phyloP scores from a whole-genome alignment of 805 yeast genomes.

The Kazachstania bromeliacearum region DNA sequence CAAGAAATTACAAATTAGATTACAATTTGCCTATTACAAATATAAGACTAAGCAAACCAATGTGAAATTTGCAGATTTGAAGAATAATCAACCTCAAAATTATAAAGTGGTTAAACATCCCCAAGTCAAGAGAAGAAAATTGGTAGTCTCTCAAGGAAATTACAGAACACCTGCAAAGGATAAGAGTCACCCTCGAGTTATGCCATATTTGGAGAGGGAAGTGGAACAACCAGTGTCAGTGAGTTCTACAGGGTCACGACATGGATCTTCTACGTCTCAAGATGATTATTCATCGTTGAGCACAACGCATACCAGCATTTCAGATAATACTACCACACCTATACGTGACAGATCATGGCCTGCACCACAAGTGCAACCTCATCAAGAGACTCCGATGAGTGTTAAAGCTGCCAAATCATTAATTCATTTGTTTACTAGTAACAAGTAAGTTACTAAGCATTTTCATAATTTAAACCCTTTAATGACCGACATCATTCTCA shows the following conservation, averaged over 20 bases:
- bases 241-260: background rate
- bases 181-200: background rate
- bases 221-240: background rate
- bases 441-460: too few relatives aligned
- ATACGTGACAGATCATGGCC: constrained; percentile 5
- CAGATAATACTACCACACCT: constrained; percentile 6
- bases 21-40: constrained; percentile 45
- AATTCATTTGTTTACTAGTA: constrained; percentile 25
- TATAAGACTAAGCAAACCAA: constrained; percentile 39
- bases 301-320: background rate
- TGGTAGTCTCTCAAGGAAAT: constrained; percentile 23
- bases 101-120: background rate
- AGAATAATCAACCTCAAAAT: background rate
- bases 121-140: constrained; percentile 15
- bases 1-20: constrained; percentile 36
- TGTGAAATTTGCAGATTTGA: constrained; percentile 14
- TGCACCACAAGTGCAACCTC: background rate
- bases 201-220: too few relatives aligned
- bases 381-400: constrained; percentile 27
- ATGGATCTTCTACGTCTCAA: background rate
- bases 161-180: constrained; percentile 17
- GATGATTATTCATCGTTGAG: background rate
- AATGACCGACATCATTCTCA: background rate
- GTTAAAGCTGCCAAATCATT: constrained; percentile 30
- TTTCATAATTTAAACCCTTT: background rate